phyloP scores from a whole-genome alignment of 805 yeast species.

The Yarrowia porcina region DNA sequence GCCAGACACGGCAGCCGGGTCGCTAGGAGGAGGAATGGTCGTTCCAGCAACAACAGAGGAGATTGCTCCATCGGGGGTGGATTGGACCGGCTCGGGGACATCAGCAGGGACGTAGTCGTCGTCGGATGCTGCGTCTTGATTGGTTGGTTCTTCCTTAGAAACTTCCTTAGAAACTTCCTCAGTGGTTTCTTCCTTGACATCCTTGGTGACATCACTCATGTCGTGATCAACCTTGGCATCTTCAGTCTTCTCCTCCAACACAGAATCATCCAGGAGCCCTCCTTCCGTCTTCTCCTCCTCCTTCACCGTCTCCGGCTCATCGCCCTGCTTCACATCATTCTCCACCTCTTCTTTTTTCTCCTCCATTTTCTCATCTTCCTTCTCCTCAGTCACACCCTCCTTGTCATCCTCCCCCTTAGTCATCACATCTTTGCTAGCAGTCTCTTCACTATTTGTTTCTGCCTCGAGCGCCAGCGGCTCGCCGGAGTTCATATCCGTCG shows the following conservation, averaged over 20 bases:
- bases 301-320: not conserved
- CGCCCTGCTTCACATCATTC: not conserved
- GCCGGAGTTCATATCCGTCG: not conserved
- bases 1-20: too few species aligned
- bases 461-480: slow-evolving; percentile 3
- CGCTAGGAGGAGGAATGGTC: not conserved
- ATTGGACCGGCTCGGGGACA: not conserved
- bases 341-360: too few species aligned
- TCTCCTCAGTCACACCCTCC: not conserved
- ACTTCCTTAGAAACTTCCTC: too few species aligned
- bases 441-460: not conserved
- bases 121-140: not conserved
- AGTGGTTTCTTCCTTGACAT: too few species aligned
- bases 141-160: too few species aligned
- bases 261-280: not conserved
- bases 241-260: not conserved
- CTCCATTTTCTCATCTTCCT: not conserved
- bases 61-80: not conserved
- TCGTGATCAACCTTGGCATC: not conserved
- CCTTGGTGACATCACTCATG: too few species aligned
- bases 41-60: not conserved
- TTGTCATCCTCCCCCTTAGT: too few species aligned
- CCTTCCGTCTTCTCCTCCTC: not conserved
- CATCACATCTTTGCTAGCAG: too few species aligned
- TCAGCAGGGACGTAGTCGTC: slow-evolving; percentile 4